Evolutionary conservation across 768 basidiomycete species (phyloP), one percentile per base, ranked within the genome.

Genomic region (Amanita phalloides): DNA sequence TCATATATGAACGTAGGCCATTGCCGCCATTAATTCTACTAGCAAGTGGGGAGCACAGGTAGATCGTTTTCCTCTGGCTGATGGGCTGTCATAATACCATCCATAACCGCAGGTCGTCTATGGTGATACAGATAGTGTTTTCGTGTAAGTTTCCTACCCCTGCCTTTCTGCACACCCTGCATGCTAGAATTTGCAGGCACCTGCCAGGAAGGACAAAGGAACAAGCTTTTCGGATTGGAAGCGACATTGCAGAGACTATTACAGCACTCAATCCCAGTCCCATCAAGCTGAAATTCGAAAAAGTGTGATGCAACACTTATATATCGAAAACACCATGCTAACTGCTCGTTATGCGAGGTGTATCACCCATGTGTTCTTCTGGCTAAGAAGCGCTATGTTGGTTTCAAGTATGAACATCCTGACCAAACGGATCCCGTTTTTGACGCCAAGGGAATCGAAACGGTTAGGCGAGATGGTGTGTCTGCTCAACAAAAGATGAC

Each of bases 371-470:
- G 89, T 59, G 82, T 97, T 0, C 75, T 99, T n/a, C 78, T 96
- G 76, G 90, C 95, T 2, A 99, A 99, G 75, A 99, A 99, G 64
- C 81, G 95, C 58, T 99, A 99, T 58, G 95, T 98, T 20, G 96
- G 96, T 1, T 96, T 90, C 72, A 95, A 93, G 62, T 97, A 86
- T 56, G 96, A 99, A 66, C 76, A 69, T 49, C 77, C 84, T 0
- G 87, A 92, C 56, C 90, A 96, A 10, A 64, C 53, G 0, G 82
- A 84, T 43, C 90, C 93, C 1, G 71, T 67, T 0, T 96, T 98
- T 58, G 95, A 99, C 58, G 96, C 93, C 5, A 98, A 99, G 63
- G 96, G 96, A 0, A 97, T 99, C 49, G 96, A 99, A 67, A 97
- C 93, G 1, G 88, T 98, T 28, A 78, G 96, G 4, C 73, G 96